Base-by-base conservation (phyloP, 257 asterid genomes). In the Solanum habrochaites region DNA sequence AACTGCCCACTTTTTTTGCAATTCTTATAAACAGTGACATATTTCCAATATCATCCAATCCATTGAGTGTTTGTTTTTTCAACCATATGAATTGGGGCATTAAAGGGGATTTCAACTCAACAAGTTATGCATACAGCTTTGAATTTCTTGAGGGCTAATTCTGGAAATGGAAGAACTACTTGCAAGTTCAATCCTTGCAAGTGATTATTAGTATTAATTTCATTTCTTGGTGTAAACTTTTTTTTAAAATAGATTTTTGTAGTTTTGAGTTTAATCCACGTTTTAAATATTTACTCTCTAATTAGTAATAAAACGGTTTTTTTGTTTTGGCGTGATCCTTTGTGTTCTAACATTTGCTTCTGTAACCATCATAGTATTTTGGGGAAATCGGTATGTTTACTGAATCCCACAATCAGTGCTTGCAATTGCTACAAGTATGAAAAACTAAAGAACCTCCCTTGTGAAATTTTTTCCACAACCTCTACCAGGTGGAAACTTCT, bases 1-100 rank as follows among this genome's bases (percentile, higher is more conserved):
- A 32, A 92, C 99, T 15, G 98, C 99, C 35, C 93, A n/a, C n/a
- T n/a, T n/a, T n/a, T 97, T 20, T 92, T 97, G 40, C n/a, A 97
- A 97, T 87, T 97, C 99, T 12, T 96, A 97, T 88, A 94, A 94
- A 87, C 90, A 95, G 94, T 88, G 45, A 27, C 91, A 89, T n/a
- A 77, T 97, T 96, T 82, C 98, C 98, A 7, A 7, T 95, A 91
- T 86, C 91, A 93, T 43, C 92, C 99, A 42, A 93, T 43, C 92
- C 99, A 42, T 77, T 94, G 8, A 91, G 60, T 14, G 98, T 97
- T 97, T 9, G 74, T 97, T n/a, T n/a, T n/a, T n/a, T 45, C 90
- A 85, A 64, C 87, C 87, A 87, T 39, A 91, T 93, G 97, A 96
- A 97, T 35, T 88, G 75, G 75, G 91, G 99, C 97, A 14, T 80